A percentile compares a stretch with the other conserved stretches of the same genome.
These are phyloP conservation scores for Cutaneotrichosporon sp. DNA, from an alignment of 1,284 basidiomycete species.

Conservation along the genomic window DNA sequence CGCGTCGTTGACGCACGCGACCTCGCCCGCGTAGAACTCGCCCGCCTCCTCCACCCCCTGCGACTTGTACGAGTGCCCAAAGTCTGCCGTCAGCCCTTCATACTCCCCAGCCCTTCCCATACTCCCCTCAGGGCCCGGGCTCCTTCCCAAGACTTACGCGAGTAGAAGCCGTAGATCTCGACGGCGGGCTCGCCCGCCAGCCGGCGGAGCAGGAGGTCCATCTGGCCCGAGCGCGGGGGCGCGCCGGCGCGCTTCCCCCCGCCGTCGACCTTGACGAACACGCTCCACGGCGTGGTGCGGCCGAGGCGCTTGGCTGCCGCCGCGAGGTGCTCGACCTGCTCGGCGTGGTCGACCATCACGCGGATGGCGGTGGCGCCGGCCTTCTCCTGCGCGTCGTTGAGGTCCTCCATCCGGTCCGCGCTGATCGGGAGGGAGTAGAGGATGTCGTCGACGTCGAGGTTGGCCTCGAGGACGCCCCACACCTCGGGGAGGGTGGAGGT, in stretches of 20 bases:
- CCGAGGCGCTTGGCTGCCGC: slow-evolving; percentile 48
- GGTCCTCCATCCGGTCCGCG: slow-evolving; percentile 70
- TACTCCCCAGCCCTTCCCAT: no score
- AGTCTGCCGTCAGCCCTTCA: slow-evolving; percentile 32
- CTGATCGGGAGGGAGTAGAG: slow-evolving; percentile 74
- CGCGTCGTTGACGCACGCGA: slow-evolving; percentile 68
- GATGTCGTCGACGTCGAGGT: slow-evolving; percentile 70
- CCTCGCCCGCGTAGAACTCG: slow-evolving; percentile 68
- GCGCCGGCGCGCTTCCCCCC: slow-evolving; percentile 84
- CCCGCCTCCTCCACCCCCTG: slow-evolving; percentile 65
- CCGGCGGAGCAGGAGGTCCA: slow-evolving; percentile 61
- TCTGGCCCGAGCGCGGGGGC: slow-evolving; percentile 59
- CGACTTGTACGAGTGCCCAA: slow-evolving; percentile 68
- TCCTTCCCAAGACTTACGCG: slow-evolving; percentile 57
- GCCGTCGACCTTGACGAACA: slow-evolving; percentile 78
- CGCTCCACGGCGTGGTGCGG: slow-evolving; percentile 62
- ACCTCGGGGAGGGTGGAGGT: slow-evolving; percentile 46
- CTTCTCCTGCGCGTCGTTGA: slow-evolving; percentile 63
- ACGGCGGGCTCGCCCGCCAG: slow-evolving; percentile 56
- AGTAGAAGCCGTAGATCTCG: slow-evolving; percentile 78
- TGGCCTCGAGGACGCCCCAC: slow-evolving; percentile 39
- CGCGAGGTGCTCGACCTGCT: slow-evolving; percentile 68
- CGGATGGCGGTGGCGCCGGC: slow-evolving; percentile 63
- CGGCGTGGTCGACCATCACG: slow-evolving; percentile 72
- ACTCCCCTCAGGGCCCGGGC: no score